Evolutionary conservation across 495 filamentous ascomycete species (phyloP), one percentile per base, ranked within the genome.

Genomic region (Chaetomium cochliodes): DNA sequence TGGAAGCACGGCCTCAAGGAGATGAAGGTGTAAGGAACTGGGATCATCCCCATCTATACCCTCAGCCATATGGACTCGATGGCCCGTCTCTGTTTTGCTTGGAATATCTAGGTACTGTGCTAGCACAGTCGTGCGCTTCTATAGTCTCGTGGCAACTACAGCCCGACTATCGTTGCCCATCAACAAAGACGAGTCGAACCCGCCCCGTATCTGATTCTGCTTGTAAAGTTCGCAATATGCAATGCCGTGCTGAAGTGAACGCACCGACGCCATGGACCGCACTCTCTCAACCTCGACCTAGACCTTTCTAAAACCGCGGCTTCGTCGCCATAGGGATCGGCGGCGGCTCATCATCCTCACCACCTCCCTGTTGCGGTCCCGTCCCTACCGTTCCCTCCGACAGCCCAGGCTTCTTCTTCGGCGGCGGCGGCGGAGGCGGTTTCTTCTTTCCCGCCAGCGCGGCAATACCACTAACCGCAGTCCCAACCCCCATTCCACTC

Each of bases 1-100:
- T 98, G 94, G 96, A 97, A 97, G 86, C 88, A 97, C 78, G 96
- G 94, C 69, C 81, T 98, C 70, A 83, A 80, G 66, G 89, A 89
- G 82, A 85, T 86, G 84, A 98, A 98, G 87, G 93, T 98, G 66
- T 98, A 92, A 87, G 62, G 23, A 33, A 50, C 23, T 23, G 26
- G 41, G 47, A 20, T 28, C 7, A 46, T 37, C 16, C 22, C 16
- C 5, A 15, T 44, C 7, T 62, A 62, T 62, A 65, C 49, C 37
- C 58, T 22, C 18, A 49, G 2, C 9, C 28, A 6, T 18, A 6
- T 56, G 53, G 44, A 56, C 51, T 33, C 15, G 16, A 30, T 18
- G 51, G 2, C 51, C 51, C 13, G 18, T 6, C 15, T 16, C 37
- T 16, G 20, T n/a, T 2, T 16, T n/a, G 5, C 51, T 60, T 51